phyloP scores from a whole-genome alignment of 1,284 basidiomycete genomes.

The Xerocomus amazonicus region DNA sequence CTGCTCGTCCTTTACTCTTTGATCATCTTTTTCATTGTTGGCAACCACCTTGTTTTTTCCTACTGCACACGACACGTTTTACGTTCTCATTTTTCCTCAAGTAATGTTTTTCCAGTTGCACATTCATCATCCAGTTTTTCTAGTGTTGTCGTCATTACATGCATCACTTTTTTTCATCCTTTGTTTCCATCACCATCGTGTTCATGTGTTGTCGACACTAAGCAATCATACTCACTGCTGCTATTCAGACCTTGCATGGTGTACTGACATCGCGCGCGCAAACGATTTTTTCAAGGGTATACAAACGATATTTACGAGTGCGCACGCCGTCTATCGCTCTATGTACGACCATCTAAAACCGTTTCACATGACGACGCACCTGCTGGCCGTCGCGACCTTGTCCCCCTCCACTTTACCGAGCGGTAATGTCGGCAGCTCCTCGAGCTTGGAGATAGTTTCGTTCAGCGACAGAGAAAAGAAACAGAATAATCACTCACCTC shows the following conservation, averaged over 20 bases:
- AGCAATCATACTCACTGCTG: conserved; percentile 3
- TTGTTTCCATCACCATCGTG: conserved; percentile 1
- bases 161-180: conserved; percentile 3
- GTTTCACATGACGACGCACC: too few species aligned
- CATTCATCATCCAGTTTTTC: conserved; percentile 7
- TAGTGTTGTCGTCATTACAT: conserved; percentile 13
- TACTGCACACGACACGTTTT: too few species aligned
- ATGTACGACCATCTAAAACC: too few species aligned
- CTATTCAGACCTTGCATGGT: too few species aligned
- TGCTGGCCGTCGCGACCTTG: too few species aligned
- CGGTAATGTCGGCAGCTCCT: conserved; percentile 58
- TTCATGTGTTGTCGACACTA: conserved; percentile 12
- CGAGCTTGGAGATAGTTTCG: too few species aligned
- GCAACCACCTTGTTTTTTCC: conserved; percentile 3
- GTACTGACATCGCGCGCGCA: too few species aligned
- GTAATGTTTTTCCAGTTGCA: conserved; percentile 7
- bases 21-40: not conserved
- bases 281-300: too few species aligned
- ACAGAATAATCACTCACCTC: conserved; percentile 43
- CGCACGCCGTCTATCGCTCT: too few species aligned
- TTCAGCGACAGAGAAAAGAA: not conserved
- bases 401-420: too few species aligned
- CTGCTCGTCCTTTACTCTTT: too few species aligned
- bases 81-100: not conserved
- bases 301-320: too few species aligned